A percentile compares a stretch with the other conserved stretches of the same genome.
Conservation (phyloP, 169 alveolate species). For the Eimeria maxima region DNA sequence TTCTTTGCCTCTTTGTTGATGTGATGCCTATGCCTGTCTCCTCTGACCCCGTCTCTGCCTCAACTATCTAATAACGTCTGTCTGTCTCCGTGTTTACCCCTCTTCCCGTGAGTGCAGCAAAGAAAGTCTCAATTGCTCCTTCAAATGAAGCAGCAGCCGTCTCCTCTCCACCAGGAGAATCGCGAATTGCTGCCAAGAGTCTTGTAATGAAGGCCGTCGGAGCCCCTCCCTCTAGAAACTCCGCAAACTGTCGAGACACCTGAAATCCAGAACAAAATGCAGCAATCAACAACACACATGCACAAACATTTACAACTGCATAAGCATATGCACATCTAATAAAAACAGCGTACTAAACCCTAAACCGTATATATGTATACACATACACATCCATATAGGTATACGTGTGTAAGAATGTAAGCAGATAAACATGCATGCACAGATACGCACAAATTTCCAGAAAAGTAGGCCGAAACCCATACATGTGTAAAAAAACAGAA, state of each 20-base stretch:
- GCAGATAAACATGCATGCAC: too few species aligned
- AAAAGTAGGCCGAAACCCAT: too few species aligned
- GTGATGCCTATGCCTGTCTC: too few species aligned
- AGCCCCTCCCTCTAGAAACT: conserved; percentile 22
- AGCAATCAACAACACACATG: background rate
- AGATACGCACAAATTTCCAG: too few species aligned
- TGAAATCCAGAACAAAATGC: background rate
- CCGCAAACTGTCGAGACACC: conserved; percentile 11
- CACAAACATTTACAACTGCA: background rate
- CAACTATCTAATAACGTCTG: background rate
- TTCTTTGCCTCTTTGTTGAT: background rate
- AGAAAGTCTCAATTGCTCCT: background rate
- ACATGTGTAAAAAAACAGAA: too few species aligned
- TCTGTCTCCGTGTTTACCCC: conserved; percentile 1
- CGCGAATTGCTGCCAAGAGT: background rate
- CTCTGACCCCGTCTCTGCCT: background rate
- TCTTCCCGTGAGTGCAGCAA: conserved; percentile 20
- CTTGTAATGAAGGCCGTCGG: background rate
- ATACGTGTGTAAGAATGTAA: too few species aligned
- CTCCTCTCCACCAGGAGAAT: background rate
- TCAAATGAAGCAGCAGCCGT: conserved; percentile 1
- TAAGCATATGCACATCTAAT: background rate
- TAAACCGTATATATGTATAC: too few species aligned
- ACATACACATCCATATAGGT: too few species aligned
- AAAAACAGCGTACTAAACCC: too few species aligned